These are phyloP conservation scores for Theobroma grandiflorum DNA, from an alignment of 441 rosid species.

Conservation along the genomic window DNA sequence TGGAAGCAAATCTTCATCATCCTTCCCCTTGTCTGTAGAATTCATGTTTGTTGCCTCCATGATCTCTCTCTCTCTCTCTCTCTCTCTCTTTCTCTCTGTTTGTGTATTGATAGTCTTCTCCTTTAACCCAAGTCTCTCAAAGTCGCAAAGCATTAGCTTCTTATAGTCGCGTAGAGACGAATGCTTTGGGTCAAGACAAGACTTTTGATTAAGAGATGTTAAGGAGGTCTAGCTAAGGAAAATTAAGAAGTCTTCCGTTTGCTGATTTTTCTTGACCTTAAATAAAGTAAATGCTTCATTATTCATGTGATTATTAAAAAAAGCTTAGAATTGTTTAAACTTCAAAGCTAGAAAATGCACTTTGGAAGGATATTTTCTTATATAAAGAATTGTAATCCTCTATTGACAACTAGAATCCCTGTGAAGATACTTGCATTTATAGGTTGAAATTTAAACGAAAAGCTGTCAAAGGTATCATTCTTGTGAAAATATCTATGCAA, in stretches of 20 bases:
- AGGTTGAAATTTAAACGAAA: background rate
- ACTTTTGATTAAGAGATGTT: background rate
- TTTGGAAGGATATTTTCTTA: background rate
- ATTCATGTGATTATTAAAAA: background rate
- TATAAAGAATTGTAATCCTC: background rate
- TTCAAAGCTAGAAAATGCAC: no score
- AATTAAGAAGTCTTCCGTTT: background rate
- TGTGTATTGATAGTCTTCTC: background rate
- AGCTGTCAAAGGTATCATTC: background rate
- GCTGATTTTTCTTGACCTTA: background rate
- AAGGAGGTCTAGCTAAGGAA: background rate
- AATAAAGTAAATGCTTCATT: background rate
- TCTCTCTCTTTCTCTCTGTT: conserved; percentile 6
- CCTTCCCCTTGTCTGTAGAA: conserved; percentile 8
- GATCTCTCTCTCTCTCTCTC: conserved; percentile 12
- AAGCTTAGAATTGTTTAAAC: background rate
- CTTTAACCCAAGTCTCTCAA: background rate
- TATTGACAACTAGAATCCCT: background rate
- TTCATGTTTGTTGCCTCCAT: conserved; percentile 29
- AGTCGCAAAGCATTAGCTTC: background rate
- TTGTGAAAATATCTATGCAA: background rate
- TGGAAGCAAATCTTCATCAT: conserved; percentile 49
- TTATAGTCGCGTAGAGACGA: background rate
- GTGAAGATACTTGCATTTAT: conserved; percentile 1
- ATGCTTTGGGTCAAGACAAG: background rate